These are phyloP conservation scores for Beauveria sp. DNA, from an alignment of 2,329 filamentous ascomycete genomes.

Conservation along the genomic window DNA sequence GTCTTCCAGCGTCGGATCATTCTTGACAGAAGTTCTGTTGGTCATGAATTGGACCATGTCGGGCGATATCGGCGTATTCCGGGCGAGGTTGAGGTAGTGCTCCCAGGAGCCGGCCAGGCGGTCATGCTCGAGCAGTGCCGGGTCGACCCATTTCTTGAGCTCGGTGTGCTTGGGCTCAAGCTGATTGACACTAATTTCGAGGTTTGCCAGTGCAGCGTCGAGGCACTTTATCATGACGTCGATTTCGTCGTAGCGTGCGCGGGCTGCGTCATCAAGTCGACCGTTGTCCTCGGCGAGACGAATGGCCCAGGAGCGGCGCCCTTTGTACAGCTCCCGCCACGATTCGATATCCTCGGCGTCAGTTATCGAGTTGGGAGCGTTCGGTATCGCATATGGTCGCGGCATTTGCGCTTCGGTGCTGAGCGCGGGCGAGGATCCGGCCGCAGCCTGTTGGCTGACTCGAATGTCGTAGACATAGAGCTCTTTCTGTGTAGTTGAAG, in stretches of 20 bases:
- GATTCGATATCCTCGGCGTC: slow-evolving; percentile 73
- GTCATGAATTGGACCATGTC: slow-evolving; percentile 63
- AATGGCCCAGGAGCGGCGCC: slow-evolving; percentile 72
- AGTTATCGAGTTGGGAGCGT: slow-evolving; percentile 74
- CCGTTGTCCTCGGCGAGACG: slow-evolving; percentile 62
- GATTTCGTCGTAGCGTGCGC: slow-evolving; percentile 63
- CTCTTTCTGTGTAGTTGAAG: slow-evolving; percentile 57
- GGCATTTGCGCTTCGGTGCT: slow-evolving; percentile 43
- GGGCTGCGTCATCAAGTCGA: slow-evolving; percentile 52
- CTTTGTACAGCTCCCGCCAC: slow-evolving; percentile 83
- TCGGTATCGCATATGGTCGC: slow-evolving; percentile 49
- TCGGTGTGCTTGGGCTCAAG: slow-evolving; percentile 67
- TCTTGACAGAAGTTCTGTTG: slow-evolving; percentile 32
- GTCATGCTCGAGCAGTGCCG: slow-evolving; percentile 60
- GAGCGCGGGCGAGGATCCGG: slow-evolving; percentile 34
- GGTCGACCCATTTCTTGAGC: slow-evolving; percentile 61
- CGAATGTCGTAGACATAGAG: slow-evolving; percentile 88
- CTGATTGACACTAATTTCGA: slow-evolving; percentile 64
- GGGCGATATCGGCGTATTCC: slow-evolving; percentile 54
- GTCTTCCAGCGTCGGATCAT: slow-evolving; percentile 58
- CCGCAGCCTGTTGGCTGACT: slow-evolving; percentile 52
- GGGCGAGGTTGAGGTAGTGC: slow-evolving; percentile 56
- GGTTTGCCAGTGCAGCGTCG: slow-evolving; percentile 78
- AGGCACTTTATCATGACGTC: slow-evolving; percentile 72
- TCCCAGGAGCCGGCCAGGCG: slow-evolving; percentile 60